Percentiles rank a stretch among this genome's conserved stretches.
Conservation (phyloP, 2,329 filamentous ascomycete genomes). For the Cadophora malorum region DNA sequence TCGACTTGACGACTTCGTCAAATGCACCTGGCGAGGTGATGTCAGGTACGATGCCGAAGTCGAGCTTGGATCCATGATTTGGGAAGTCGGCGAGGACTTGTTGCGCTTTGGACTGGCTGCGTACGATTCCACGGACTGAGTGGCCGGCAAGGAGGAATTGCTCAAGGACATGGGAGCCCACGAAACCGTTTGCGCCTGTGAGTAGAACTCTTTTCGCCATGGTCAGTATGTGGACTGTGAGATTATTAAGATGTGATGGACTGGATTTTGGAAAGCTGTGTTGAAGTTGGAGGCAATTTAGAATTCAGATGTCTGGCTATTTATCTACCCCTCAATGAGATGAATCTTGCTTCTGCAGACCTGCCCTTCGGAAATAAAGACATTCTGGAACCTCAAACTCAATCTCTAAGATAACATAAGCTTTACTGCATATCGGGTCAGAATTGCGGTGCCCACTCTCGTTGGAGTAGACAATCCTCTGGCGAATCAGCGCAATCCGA, state of each 20-base stretch:
- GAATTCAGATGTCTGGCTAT: background rate
- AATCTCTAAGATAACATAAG: background rate
- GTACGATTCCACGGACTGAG: conserved; percentile 51
- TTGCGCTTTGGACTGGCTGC: conserved; percentile 52
- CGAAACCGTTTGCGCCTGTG: conserved; percentile 45
- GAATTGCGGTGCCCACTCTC: background rate
- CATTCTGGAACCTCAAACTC: background rate
- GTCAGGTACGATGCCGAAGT: conserved; percentile 68
- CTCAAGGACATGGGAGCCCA: conserved; percentile 42
- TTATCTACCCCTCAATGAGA: background rate
- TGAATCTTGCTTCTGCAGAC: background rate
- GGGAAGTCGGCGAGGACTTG: conserved; percentile 49
- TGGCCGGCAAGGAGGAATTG: conserved; percentile 38
- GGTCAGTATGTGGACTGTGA: background rate
- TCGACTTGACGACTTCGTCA: conserved; percentile 62
- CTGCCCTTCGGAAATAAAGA: background rate
- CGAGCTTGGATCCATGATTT: conserved; percentile 41
- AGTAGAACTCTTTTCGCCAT: conserved; percentile 41
- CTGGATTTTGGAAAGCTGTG: background rate
- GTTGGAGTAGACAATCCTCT: background rate
- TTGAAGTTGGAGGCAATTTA: background rate
- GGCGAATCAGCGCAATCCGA: background rate
- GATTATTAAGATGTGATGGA: background rate
- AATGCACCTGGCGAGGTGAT: conserved; percentile 75
- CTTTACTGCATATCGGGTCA: background rate